Percentiles rank a stretch among this genome's conserved stretches.
phyloP scores from a whole-genome alignment of 208 protist genomes.

The Trypanosoma platydactyli region DNA sequence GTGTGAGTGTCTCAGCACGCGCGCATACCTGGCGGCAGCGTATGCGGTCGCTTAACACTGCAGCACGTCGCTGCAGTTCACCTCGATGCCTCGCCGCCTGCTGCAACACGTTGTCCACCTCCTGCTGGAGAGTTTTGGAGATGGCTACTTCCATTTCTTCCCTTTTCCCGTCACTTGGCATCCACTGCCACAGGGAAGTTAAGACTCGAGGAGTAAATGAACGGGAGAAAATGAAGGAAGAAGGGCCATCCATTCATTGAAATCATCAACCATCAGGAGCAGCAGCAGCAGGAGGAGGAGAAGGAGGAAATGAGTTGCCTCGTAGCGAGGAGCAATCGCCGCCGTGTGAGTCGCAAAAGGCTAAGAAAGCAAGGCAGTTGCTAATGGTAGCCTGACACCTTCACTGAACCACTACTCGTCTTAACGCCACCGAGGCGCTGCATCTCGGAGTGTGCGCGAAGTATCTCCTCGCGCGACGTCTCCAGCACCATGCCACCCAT shows the following conservation, averaged over 20 bases:
- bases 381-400: slow-evolving; percentile 29
- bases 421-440: slow-evolving; percentile 27
- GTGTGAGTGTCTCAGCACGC: slow-evolving; percentile 19
- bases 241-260: background rate
- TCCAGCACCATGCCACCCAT: slow-evolving; percentile 98
- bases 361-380: background rate
- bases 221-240: background rate
- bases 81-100: slow-evolving; percentile 10
- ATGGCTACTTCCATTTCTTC: slow-evolving; percentile 7
- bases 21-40: slow-evolving; percentile 20
- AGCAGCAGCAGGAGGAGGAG: background rate
- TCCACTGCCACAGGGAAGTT: background rate
- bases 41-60: slow-evolving; percentile 9
- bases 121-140: slow-evolving; percentile 5
- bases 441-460: slow-evolving; percentile 73
- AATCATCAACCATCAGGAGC: background rate
- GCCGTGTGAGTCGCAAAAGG: background rate
- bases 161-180: background rate
- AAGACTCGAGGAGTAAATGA: background rate
- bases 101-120: slow-evolving; percentile 17
- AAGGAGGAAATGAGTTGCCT: background rate
- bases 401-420: background rate
- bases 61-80: slow-evolving; percentile 14
- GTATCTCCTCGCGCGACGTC: slow-evolving; percentile 92
- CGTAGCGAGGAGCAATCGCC: background rate